Evolutionary conservation across 163 green algal species (phyloP).

Genomic region (Smithsoniella earleae): DNA sequence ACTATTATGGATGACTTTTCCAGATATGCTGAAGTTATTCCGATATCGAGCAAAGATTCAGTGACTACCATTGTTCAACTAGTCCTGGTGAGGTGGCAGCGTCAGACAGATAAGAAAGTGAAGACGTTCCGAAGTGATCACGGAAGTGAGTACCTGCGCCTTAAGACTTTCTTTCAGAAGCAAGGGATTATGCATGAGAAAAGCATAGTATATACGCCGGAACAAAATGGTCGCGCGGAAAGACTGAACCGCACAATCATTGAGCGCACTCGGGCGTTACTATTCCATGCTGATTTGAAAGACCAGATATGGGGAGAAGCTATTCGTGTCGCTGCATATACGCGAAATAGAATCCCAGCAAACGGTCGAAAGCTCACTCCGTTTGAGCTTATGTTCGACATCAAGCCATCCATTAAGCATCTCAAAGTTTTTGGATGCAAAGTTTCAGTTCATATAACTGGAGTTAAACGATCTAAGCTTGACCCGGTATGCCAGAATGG

Average conservation of each 20-base stretch:
- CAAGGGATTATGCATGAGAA: constrained; percentile 37
- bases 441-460: no score
- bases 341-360: no score
- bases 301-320: constrained; percentile 35
- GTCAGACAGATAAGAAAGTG: constrained; percentile 4
- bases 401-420: no score
- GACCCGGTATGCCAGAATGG: no score
- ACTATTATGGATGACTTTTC: constrained; percentile 41
- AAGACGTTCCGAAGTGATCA: constrained; percentile 36
- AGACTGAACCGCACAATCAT: constrained; percentile 38
- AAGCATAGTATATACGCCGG: constrained; percentile 37
- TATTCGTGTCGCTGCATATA: no score
- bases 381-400: no score
- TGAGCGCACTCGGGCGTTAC: constrained; percentile 15
- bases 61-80: neutral
- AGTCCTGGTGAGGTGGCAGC: constrained; percentile 29
- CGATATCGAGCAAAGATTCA: constrained; percentile 31
- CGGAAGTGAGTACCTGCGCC: constrained; percentile 36
- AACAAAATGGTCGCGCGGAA: constrained; percentile 45
- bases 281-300: constrained; percentile 19
- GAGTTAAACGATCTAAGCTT: no score
- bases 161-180: neutral
- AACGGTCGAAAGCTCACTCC: no score
- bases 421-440: no score
- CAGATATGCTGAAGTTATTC: constrained; percentile 20